Conservation (phyloP, 106 monocot genomes). For the Phalaenopsis aphrodite region DNA sequence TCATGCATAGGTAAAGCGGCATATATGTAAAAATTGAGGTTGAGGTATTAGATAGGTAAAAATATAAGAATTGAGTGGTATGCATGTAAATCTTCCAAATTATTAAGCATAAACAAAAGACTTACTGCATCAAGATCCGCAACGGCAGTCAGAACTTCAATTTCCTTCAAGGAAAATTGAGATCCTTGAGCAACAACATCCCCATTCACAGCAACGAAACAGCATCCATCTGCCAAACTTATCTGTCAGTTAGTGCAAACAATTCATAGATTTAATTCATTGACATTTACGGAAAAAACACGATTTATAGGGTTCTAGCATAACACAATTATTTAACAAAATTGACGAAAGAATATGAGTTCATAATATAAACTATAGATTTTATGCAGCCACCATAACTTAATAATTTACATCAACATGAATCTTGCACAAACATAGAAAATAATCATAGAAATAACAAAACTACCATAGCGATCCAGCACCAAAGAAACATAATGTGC, state of each 20-base stretch:
- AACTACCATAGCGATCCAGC: background rate
- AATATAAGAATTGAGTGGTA: too few relatives aligned
- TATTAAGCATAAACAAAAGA: slow-evolving; percentile 2
- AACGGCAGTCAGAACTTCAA: slow-evolving; percentile 76
- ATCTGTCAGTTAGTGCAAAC: background rate
- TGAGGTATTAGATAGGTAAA: too few relatives aligned
- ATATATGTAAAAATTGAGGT: too few relatives aligned
- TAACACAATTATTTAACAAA: background rate
- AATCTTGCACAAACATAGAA: background rate
- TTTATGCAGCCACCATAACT: background rate
- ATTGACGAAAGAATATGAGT: background rate
- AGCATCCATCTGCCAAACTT: slow-evolving; percentile 76
- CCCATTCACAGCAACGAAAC: slow-evolving; percentile 92
- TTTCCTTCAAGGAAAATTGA: slow-evolving; percentile 96
- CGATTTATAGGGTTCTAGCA: background rate
- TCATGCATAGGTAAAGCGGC: too few relatives aligned
- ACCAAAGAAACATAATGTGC: background rate
- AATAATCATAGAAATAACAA: background rate
- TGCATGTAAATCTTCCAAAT: background rate
- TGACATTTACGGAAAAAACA: background rate
- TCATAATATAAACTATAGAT: background rate
- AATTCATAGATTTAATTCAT: background rate
- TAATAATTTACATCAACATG: background rate
- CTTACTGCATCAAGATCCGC: slow-evolving; percentile 98
- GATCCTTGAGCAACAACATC: slow-evolving; percentile 96